Conservation (phyloP, 495 filamentous ascomycete genomes). For the Astrothelium subdiscretum region DNA sequence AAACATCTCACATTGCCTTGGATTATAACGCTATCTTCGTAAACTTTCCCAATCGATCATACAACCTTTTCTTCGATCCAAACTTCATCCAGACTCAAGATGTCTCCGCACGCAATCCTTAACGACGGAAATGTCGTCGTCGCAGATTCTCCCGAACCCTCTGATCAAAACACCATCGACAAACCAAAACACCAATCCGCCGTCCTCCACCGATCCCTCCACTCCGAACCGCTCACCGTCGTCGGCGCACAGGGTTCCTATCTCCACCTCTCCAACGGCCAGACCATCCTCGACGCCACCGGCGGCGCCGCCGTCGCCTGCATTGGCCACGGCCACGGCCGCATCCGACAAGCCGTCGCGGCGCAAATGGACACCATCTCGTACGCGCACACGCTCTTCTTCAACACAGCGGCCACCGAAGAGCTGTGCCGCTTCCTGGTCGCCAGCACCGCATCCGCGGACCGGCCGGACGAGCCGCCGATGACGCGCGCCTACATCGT, state of each 20-base stretch:
- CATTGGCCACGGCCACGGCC: conserved; percentile 27
- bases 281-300: conserved; percentile 26
- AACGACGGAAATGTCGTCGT: conserved; percentile 9
- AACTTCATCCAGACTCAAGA: not conserved
- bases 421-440: conserved; percentile 14
- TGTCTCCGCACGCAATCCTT: not conserved
- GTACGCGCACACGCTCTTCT: conserved; percentile 45
- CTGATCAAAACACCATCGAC: not conserved
- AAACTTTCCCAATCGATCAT: too few species aligned
- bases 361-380: conserved; percentile 39
- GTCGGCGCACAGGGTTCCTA: conserved; percentile 16
- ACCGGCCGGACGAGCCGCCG: conserved; percentile 13
- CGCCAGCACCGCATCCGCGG: conserved; percentile 14
- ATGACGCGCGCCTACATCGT: conserved; percentile 39
- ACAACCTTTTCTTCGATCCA: too few species aligned
- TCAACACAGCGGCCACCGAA: conserved; percentile 33
- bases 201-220: conserved; percentile 21
- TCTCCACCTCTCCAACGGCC: conserved; percentile 21
- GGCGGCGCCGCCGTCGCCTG: conserved; percentile 30
- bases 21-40: too few species aligned
- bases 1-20: too few species aligned
- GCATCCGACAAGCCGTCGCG: conserved; percentile 34
- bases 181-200: not conserved
- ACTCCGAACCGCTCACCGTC: conserved; percentile 16
- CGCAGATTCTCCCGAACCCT: not conserved